A percentile compares a stretch with the other conserved stretches of the same genome.
Conservation (phyloP, 768 basidiomycete species). For the Neoboletus brunneissimus region DNA sequence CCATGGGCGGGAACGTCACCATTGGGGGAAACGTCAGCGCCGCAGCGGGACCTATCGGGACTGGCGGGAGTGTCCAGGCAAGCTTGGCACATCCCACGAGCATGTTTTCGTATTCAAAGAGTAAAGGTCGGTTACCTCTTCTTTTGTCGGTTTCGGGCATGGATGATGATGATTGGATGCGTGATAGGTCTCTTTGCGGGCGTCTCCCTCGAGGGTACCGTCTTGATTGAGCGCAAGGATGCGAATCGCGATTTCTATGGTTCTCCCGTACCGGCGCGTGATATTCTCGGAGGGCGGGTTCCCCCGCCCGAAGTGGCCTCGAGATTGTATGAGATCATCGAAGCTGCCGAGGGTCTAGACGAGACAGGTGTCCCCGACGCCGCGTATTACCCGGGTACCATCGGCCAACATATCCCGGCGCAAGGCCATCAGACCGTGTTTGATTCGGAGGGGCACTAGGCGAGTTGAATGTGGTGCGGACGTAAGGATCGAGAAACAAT, state of each 20-base stretch:
- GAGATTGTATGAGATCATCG: slow-evolving; percentile 91
- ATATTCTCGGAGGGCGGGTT: slow-evolving; percentile 90
- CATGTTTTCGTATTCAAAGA: slow-evolving; percentile 97
- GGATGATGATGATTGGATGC: not conserved
- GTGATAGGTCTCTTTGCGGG: slow-evolving; percentile 86
- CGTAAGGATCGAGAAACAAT: not conserved
- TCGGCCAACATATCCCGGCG: slow-evolving; percentile 55
- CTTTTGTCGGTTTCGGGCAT: not conserved
- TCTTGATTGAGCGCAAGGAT: slow-evolving; percentile 91
- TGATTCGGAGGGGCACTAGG: slow-evolving; percentile 58
- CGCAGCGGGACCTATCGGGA: slow-evolving; percentile 89
- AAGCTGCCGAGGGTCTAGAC: slow-evolving; percentile 91
- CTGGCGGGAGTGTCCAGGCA: slow-evolving; percentile 86
- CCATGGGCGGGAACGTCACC: slow-evolving; percentile 92
- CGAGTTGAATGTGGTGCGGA: not conserved
- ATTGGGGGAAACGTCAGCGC: slow-evolving; percentile 89
- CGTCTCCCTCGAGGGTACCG: slow-evolving; percentile 91
- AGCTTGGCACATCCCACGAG: slow-evolving; percentile 90
- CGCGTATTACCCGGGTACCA: slow-evolving; percentile 72
- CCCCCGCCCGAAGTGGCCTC: slow-evolving; percentile 98
- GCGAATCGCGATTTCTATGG: slow-evolving; percentile 97
- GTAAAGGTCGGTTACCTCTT: slow-evolving; percentile 62
- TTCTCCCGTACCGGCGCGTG: slow-evolving; percentile 79
- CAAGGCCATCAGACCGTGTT: slow-evolving; percentile 60
- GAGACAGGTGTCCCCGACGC: slow-evolving; percentile 76